Conservation (phyloP, 768 basidiomycete genomes). For the Ramaria rubella region DNA sequence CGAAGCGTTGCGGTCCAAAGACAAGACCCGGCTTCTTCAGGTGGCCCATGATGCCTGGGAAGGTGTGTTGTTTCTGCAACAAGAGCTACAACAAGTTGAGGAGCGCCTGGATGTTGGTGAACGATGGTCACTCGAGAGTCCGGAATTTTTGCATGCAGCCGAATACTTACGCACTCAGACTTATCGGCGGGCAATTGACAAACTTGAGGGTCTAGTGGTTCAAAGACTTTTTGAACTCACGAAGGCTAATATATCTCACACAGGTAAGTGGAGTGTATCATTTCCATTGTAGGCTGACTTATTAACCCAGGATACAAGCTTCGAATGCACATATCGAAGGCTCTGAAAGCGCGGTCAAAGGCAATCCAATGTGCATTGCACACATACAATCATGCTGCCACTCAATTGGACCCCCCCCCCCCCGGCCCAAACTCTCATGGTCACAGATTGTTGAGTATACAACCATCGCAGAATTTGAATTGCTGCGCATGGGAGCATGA, state of each 20-base stretch:
- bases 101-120: slow-evolving; percentile 9
- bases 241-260: slow-evolving; percentile 21
- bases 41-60: slow-evolving; percentile 1
- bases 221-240: slow-evolving; percentile 26
- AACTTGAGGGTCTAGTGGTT: too few species aligned
- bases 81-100: slow-evolving; percentile 9
- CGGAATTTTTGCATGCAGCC: slow-evolving; percentile 12
- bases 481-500: slow-evolving; percentile 24
- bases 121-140: slow-evolving; percentile 13
- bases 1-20: not conserved
- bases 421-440: slow-evolving; percentile 1
- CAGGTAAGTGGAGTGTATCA: too few species aligned
- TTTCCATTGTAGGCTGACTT: too few species aligned
- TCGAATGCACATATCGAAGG: slow-evolving; percentile 29
- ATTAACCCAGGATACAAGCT: slow-evolving; percentile 36
- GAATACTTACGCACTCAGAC: slow-evolving; percentile 8
- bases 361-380: slow-evolving; percentile 28
- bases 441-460: slow-evolving; percentile 9
- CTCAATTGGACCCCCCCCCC: slow-evolving; percentile 13
- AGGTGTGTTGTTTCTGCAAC: not conserved
- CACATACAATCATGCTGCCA: slow-evolving; percentile 27
- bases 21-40: not conserved
- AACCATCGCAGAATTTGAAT: slow-evolving; percentile 24
- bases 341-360: slow-evolving; percentile 23
- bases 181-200: slow-evolving; percentile 21